A percentile compares a stretch with the other conserved stretches of the same genome.
Conservation (phyloP, 2,329 filamentous ascomycete genomes). For the Fusarium clavum region DNA sequence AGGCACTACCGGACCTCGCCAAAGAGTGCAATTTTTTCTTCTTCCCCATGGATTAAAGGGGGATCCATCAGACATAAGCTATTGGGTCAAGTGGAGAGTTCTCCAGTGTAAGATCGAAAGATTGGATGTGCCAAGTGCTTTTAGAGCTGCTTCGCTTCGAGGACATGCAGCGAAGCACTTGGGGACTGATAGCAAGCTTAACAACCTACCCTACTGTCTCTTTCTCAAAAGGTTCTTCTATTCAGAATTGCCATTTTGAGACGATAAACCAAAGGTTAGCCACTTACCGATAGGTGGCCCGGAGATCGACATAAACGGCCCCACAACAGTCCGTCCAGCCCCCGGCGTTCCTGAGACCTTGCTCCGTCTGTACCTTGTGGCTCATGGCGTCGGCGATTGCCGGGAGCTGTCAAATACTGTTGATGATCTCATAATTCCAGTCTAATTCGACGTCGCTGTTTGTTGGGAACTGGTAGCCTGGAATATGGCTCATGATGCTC, state of each 20-base stretch:
- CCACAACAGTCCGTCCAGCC: constrained; percentile 17
- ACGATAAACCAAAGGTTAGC: background rate
- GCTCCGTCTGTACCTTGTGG: background rate
- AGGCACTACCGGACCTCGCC: constrained; percentile 10
- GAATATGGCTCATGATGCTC: background rate
- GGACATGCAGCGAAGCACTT: background rate
- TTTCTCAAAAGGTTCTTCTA: background rate
- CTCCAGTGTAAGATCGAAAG: background rate
- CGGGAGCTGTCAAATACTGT: background rate
- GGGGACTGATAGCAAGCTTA: background rate
- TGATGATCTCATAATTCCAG: background rate
- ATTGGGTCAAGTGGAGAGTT: background rate
- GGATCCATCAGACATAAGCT: background rate
- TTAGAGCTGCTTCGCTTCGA: background rate
- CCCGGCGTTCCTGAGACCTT: background rate
- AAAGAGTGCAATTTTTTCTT: background rate
- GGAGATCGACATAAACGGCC: constrained; percentile 13
- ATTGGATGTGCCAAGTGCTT: background rate
- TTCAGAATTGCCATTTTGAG: constrained; percentile 22
- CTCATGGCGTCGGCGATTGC: background rate
- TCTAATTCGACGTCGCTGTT: background rate
- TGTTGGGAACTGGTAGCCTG: background rate
- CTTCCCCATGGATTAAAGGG: background rate
- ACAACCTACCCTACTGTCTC: background rate
- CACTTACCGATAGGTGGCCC: constrained; percentile 22